Conservation (phyloP, 1,284 basidiomycete species). For the Heliocybe sulcata region DNA sequence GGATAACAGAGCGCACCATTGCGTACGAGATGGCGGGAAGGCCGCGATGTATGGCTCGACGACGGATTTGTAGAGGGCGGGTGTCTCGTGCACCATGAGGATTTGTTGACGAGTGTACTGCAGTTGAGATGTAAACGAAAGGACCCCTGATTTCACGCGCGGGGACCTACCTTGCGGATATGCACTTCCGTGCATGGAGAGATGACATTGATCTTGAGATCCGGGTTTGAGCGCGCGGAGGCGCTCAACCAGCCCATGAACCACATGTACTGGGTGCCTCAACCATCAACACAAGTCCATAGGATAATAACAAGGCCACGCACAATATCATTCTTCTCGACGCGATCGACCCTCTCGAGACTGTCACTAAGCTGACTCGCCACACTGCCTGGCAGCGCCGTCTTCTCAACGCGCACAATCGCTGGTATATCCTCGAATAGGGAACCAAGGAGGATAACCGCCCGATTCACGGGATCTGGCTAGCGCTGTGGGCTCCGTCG, state of each 20-base stretch:
- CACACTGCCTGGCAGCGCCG: constrained; percentile 34
- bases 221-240: constrained; percentile 26
- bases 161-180: constrained; percentile 56
- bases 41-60: constrained; percentile 75
- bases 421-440: constrained; percentile 27
- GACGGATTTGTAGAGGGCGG: constrained; percentile 59
- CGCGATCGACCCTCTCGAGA: constrained; percentile 24
- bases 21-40: constrained; percentile 67
- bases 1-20: constrained; percentile 53
- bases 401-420: constrained; percentile 57
- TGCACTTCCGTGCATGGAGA: constrained; percentile 81
- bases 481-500: not conserved
- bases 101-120: constrained; percentile 78
- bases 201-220: constrained; percentile 65
- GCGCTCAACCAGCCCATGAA: constrained; percentile 33
- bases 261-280: constrained; percentile 30
- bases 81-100: constrained; percentile 77
- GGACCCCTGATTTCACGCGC: not conserved
- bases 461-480: constrained; percentile 43
- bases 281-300: not conserved
- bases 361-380: constrained; percentile 11
- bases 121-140: not conserved
- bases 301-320: not conserved
- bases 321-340: constrained; percentile 44
- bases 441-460: constrained; percentile 36